These are phyloP conservation scores for Bryoglossum gracile DNA, from an alignment of 495 filamentous ascomycete species.

Conservation along the genomic window DNA sequence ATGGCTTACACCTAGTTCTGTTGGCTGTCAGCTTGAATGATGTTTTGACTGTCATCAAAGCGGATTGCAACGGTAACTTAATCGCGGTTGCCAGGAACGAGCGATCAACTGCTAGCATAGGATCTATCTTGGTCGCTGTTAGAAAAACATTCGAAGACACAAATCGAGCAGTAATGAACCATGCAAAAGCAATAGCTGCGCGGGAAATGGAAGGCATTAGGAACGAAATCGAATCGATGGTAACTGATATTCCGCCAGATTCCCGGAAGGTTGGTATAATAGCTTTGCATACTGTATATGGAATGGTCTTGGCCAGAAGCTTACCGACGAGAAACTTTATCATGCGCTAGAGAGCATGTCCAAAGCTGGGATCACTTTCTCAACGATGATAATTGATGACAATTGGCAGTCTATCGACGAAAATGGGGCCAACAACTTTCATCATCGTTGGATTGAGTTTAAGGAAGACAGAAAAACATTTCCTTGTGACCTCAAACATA, in stretches of 20 bases:
- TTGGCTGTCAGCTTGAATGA: conserved; percentile 1
- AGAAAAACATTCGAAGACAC: conserved; percentile 1
- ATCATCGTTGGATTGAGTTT: conserved; percentile 3
- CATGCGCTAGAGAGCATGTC: neutral
- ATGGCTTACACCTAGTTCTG: neutral
- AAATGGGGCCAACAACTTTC: conserved; percentile 1
- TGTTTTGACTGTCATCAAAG: neutral
- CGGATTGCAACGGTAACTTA: neutral
- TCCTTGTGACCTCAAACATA: conserved; percentile 1
- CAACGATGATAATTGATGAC: neutral
- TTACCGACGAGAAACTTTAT: neutral
- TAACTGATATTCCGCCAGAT: neutral
- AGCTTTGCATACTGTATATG: conserved; percentile 2
- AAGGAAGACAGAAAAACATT: neutral
- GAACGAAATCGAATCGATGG: neutral
- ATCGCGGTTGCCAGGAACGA: neutral
- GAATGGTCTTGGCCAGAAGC: neutral
- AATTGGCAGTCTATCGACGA: conserved; percentile 1
- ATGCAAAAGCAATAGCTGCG: neutral
- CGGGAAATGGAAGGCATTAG: neutral
- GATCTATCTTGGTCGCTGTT: neutral
- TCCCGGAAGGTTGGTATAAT: neutral
- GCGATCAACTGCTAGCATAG: neutral
- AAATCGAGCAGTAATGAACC: neutral
- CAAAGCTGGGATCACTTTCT: neutral